phyloP scores from a whole-genome alignment of 208 protist genomes.

The Leishmania lainsoni region DNA sequence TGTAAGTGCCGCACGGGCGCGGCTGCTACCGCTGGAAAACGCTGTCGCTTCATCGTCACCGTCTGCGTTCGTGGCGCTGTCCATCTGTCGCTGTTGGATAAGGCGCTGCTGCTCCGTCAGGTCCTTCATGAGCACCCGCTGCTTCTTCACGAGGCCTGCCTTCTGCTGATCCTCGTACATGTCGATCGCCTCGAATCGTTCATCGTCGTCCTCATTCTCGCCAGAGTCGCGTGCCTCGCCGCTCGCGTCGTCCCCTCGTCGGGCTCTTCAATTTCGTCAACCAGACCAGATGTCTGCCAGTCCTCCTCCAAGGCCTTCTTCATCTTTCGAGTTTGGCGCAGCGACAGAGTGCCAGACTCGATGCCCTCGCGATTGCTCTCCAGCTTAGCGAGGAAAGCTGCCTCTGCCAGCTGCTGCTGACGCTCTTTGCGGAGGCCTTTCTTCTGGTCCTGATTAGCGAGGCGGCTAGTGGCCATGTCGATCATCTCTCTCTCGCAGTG shows the following conservation, averaged over 20 bases:
- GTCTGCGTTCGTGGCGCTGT: slow-evolving; percentile 5
- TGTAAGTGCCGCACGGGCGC: slow-evolving; percentile 24
- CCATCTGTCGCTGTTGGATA: slow-evolving; percentile 28
- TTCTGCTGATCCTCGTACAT: slow-evolving; percentile 66
- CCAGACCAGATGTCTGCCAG: slow-evolving; percentile 27
- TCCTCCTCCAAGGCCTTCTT: slow-evolving; percentile 80
- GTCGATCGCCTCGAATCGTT: slow-evolving; percentile 67
- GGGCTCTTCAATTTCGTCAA: slow-evolving; percentile 28
- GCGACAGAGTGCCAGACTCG: slow-evolving; percentile 94
- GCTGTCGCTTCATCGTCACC: slow-evolving; percentile 8
- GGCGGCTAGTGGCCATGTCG: slow-evolving; percentile 97
- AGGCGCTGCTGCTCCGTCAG: slow-evolving; percentile 34
- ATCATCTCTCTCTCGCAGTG: slow-evolving; percentile 99
- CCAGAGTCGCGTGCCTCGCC: slow-evolving; percentile 3
- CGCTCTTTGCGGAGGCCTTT: slow-evolving; percentile 99
- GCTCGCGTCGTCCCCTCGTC: slow-evolving; percentile 32
- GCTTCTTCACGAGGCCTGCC: slow-evolving; percentile 61
- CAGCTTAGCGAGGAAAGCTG: slow-evolving; percentile 95
- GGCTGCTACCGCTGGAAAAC: slow-evolving; percentile 11
- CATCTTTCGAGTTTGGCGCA: slow-evolving; percentile 66
- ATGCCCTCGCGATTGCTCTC: slow-evolving; percentile 98
- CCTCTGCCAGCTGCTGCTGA: slow-evolving; percentile 98
- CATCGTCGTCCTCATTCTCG: slow-evolving; percentile 13
- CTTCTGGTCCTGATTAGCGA: slow-evolving; percentile 99
- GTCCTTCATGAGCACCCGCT: slow-evolving; percentile 69